These are phyloP conservation scores for Heterobasidion parviporum DNA, from an alignment of 1,284 basidiomycete genomes.

Conservation along the genomic window DNA sequence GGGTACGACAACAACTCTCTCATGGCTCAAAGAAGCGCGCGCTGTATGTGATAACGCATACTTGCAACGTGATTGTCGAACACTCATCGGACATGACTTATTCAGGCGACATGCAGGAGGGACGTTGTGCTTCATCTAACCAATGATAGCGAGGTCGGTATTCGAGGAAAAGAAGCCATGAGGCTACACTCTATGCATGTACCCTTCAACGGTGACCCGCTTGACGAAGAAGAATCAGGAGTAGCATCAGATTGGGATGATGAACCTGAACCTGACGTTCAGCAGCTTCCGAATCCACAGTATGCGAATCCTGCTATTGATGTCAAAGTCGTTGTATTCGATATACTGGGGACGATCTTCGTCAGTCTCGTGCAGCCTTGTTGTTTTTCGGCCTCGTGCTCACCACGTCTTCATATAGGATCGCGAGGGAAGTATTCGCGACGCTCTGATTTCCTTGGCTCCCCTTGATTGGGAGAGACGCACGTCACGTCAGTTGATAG, in stretches of 20 bases:
- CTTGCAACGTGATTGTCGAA: neutral
- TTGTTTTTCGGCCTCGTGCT: neutral
- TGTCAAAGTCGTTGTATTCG: neutral
- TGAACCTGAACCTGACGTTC: neutral
- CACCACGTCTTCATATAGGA: neutral
- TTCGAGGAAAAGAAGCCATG: neutral
- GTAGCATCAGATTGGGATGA: neutral
- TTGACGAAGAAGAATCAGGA: neutral
- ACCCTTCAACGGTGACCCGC: neutral
- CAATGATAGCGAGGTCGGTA: neutral
- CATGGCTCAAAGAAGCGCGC: neutral
- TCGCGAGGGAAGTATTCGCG: neutral
- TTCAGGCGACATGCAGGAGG: too few relatives aligned
- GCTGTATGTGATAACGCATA: neutral
- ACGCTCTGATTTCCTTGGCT: neutral
- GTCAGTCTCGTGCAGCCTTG: neutral
- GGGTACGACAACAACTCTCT: neutral
- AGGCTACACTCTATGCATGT: neutral
- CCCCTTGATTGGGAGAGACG: neutral
- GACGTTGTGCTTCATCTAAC: neutral
- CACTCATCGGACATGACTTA: neutral
- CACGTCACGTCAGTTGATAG: neutral
- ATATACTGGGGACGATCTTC: neutral
- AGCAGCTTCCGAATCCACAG: neutral
- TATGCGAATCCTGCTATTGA: neutral